Evolutionary conservation across 495 filamentous ascomycete genomes (phyloP), one percentile per base, ranked within the genome.

Genomic region (Tuber indicum): DNA sequence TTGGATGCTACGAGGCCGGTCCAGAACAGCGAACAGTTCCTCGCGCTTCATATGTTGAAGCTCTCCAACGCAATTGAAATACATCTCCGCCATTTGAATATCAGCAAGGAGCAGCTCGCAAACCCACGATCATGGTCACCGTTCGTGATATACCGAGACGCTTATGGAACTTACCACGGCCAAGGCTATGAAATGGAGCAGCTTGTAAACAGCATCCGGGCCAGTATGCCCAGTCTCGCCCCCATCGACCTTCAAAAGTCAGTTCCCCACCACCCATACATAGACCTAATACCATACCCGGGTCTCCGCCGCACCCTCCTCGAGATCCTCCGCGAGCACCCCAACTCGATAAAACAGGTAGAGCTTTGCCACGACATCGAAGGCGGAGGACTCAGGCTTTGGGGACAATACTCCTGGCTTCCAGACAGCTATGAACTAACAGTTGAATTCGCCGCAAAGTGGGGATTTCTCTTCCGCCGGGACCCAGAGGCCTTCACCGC

Each of bases 261-360:
- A n/a, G 69, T 82, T 16, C 46, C 71, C 3, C 81, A 82, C 21
- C 81, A 82, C 43, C 79, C 81, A 32, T 82, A 79, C 70, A 82
- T 82, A 41, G 81, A 82, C 58, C 52, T 81, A 8, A 76, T 81
- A 21, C 81, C 81, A 41, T 82, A 78, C 72, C 73, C 46, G 14
- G 81, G 74, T 7, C 75, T 82, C 66, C 52, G 80, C 26, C 44
- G 66, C 19, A 58, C 74, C 26, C 52, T 78, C 45, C 74, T 78
- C 36, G 71, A 73, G 72, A 52, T 71, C 6, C 49, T 78, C 43
- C 77, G 71, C 6, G 77, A 78, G 8, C 73, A 71, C 16, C 77
- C 77, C 2, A 72, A 45, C 32, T 52, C 75, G 4, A 58, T 78
- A 62, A 77, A 76, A 16, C 77, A 78, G 47, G 70, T 77, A 46